These are phyloP conservation scores for Nissolia schottii DNA, from an alignment of 306 rosid species.

Conservation along the genomic window DNA sequence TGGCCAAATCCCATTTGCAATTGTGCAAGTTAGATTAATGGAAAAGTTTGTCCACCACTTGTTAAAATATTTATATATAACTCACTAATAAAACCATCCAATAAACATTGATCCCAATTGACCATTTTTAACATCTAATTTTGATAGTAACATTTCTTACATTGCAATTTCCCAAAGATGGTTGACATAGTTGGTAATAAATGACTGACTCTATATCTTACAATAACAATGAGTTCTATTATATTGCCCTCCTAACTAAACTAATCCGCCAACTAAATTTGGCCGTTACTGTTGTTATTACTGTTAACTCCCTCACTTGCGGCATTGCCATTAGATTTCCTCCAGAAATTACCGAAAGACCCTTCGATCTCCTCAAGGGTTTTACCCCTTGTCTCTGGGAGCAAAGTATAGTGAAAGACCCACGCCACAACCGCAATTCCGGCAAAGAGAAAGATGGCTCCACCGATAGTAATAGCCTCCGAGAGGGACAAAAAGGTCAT, in stretches of 20 bases:
- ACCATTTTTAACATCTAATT: background rate
- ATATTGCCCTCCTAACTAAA: background rate
- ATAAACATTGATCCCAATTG: background rate
- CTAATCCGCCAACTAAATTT: background rate
- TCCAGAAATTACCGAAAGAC: slow-evolving; percentile 23
- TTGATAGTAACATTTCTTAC: background rate
- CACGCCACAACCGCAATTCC: slow-evolving; percentile 23
- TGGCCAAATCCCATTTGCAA: background rate
- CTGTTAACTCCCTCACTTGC: background rate
- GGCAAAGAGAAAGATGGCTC: slow-evolving; percentile 29
- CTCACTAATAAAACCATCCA: no score
- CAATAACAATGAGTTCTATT: no score
- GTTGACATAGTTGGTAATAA: no score
- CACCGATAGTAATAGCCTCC: slow-evolving; percentile 26
- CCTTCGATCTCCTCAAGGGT: slow-evolving; percentile 38
- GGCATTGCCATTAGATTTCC: background rate
- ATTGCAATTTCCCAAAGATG: no score
- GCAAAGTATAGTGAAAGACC: slow-evolving; percentile 26
- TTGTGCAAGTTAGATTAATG: background rate
- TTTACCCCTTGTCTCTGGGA: slow-evolving; percentile 35
- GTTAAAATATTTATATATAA: no score
- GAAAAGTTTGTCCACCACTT: no score
- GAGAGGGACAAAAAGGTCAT: slow-evolving; percentile 65
- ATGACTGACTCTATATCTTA: no score
- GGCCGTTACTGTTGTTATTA: background rate